phyloP scores from a whole-genome alignment of 2,329 filamentous ascomycete species.

The Stromatinia cepivora region DNA sequence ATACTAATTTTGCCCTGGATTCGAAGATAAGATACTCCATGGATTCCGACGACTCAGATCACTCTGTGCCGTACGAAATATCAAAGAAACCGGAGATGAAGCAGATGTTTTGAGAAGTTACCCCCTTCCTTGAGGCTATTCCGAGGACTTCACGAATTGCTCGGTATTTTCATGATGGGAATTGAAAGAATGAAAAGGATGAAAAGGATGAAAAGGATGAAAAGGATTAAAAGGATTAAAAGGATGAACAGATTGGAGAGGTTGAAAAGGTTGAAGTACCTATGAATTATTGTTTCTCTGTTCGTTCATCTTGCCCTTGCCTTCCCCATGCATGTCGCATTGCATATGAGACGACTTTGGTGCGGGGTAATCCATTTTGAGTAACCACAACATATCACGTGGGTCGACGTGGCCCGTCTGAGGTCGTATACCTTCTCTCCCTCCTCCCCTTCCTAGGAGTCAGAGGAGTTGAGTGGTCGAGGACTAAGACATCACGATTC shows the following conservation, averaged over 20 bases:
- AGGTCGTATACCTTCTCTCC: background rate
- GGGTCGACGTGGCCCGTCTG: background rate
- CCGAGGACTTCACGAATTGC: background rate
- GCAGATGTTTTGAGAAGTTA: background rate
- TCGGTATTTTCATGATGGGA: background rate
- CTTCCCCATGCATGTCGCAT: background rate
- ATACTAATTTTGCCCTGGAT: background rate
- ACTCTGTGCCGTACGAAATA: background rate
- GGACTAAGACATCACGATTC: background rate
- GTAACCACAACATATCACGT: constrained; percentile 16
- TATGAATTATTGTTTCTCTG: background rate
- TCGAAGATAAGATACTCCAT: background rate
- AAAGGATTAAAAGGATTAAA: background rate
- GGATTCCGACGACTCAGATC: background rate
- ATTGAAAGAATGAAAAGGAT: background rate
- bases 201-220: background rate
- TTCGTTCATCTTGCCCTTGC: background rate
- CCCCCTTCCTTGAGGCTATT: background rate
- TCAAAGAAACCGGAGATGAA: background rate
- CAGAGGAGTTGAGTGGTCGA: too few relatives aligned
- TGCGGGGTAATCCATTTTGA: constrained; percentile 20
- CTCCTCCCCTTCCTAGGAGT: too few relatives aligned
- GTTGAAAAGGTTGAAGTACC: background rate
- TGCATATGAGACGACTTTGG: constrained; percentile 15
- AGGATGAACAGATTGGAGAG: too few relatives aligned